Evolutionary conservation across 2,329 filamentous ascomycete genomes (phyloP), one percentile per base, ranked within the genome.

Genomic region (Sporothrix dimorphospora): DNA sequence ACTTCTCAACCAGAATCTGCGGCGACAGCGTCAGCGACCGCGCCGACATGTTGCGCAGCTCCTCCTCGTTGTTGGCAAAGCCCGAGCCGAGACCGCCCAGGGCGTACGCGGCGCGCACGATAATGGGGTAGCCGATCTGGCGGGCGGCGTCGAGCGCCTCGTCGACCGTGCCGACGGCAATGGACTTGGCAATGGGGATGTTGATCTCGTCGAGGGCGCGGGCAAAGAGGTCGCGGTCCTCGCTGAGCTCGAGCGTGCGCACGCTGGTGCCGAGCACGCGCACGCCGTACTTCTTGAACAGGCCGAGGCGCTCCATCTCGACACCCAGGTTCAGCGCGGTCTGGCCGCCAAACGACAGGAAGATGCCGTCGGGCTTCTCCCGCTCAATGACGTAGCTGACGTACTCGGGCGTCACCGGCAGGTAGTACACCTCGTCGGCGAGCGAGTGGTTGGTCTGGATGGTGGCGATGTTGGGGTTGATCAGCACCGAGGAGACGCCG

Each of bases 391-490:
- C 95, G 83, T 98, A 95, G 79, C 92, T 92, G 80, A 98, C 94
- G 84, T 98, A 99, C 87, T 98, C 95, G 75, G 95, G 92, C 21
- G 96, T 99, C 78, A 99, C 94, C 72, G 96, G 96, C 57, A 98
- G 86, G 87, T 98, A 99, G 85, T 98, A 99, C 71, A 98, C 96
- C 86, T 98, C 98, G 82, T 99, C 96, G n/a, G 96, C 96, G 69
- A 99, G 86, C 76, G 94, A 94, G 84, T 98, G 97, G 69, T 95
- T 98, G 4, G 96, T 99, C 82, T 99, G 96, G 75, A 98, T 98
- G 0, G 96, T 99, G 76, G 96, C 96, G 80, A 99, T 98, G 81
- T 99, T 99, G 72, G 96, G 96, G 84, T 99, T 99, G 87, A 98
- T 98, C 74, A 99, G 86, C 76, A 99, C 91, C 4, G 96, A 98